These are phyloP conservation scores for Anthostomella pinea DNA, from an alignment of 2,329 filamentous ascomycete species.

Conservation along the genomic window DNA sequence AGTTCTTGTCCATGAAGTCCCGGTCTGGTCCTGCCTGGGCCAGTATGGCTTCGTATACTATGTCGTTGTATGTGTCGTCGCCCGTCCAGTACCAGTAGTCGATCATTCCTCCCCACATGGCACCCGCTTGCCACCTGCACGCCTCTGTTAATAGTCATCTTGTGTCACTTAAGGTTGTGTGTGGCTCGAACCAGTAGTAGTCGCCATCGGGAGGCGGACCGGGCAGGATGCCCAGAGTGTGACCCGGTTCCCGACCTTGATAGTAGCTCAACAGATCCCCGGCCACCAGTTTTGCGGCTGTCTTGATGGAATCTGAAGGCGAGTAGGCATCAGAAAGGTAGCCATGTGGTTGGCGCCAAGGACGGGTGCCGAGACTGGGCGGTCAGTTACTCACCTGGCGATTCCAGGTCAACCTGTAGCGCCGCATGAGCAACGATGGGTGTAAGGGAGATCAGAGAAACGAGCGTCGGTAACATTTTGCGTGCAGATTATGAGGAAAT, in stretches of 20 bases:
- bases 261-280: constrained; percentile 28
- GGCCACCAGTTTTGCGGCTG: constrained; percentile 25
- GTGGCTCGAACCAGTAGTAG: constrained; percentile 28
- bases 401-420: too few species aligned
- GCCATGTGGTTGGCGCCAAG: too few species aligned
- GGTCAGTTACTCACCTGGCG: too few species aligned
- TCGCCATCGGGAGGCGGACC: constrained; percentile 27
- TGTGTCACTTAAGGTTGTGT: too few species aligned
- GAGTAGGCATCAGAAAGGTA: neutral
- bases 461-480: too few species aligned
- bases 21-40: constrained; percentile 43
- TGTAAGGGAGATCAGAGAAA: too few species aligned
- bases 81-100: constrained; percentile 57
- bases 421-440: too few species aligned
- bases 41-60: constrained; percentile 42
- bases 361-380: too few species aligned
- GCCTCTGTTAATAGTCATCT: constrained; percentile 9
- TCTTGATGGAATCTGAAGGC: constrained; percentile 25
- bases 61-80: constrained; percentile 47
- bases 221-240: constrained; percentile 32
- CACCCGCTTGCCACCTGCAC: constrained; percentile 54
- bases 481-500: too few species aligned
- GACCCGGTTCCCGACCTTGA: constrained; percentile 39
- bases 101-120: constrained; percentile 50
- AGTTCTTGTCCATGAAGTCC: constrained; percentile 46